Evolutionary conservation across 495 filamentous ascomycete genomes (phyloP).

Genomic region (Apodospora peruviana): DNA sequence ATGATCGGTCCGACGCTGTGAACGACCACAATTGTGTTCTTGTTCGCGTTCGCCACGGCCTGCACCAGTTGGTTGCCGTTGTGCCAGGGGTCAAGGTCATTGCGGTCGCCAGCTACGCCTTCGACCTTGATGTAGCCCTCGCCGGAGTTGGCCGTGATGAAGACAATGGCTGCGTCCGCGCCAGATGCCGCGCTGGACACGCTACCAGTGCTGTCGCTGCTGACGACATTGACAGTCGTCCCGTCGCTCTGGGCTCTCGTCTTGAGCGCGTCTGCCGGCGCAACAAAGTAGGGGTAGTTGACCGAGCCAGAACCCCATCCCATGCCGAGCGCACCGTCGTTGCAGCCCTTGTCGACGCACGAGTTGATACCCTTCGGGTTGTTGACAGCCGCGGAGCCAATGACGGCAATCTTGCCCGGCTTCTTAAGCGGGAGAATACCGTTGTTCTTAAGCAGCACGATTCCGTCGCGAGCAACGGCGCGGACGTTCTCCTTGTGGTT

Average conservation of each 20-base stretch:
- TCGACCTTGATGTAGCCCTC: constrained; percentile 65
- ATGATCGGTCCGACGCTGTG: constrained; percentile 88
- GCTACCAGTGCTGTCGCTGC: constrained; percentile 45
- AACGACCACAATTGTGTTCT: constrained; percentile 80
- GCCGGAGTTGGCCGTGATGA: constrained; percentile 61
- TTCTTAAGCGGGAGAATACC: constrained; percentile 56
- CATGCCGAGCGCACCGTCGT: constrained; percentile 54
- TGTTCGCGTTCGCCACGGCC: constrained; percentile 55
- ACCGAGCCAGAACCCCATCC: constrained; percentile 58
- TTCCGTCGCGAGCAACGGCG: constrained; percentile 51
- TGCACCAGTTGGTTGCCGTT: constrained; percentile 67
- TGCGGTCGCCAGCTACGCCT: constrained; percentile 52
- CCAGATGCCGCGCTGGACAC: constrained; percentile 44
- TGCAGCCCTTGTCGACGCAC: constrained; percentile 56
- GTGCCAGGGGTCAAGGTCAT: constrained; percentile 66
- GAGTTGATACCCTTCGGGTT: constrained; percentile 50
- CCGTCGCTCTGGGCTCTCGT: constrained; percentile 42
- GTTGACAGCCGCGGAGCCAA: constrained; percentile 69
- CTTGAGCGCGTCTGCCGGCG: constrained; percentile 51
- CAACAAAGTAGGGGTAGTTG: constrained; percentile 52
- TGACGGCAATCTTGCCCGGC: constrained; percentile 54
- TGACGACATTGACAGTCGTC: constrained; percentile 40
- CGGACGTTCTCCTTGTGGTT: constrained; percentile 55
- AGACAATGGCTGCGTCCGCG: constrained; percentile 58
- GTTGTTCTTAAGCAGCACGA: constrained; percentile 77